Conservation (phyloP, 1,284 basidiomycete species). For the Neonothopanus nambi region DNA sequence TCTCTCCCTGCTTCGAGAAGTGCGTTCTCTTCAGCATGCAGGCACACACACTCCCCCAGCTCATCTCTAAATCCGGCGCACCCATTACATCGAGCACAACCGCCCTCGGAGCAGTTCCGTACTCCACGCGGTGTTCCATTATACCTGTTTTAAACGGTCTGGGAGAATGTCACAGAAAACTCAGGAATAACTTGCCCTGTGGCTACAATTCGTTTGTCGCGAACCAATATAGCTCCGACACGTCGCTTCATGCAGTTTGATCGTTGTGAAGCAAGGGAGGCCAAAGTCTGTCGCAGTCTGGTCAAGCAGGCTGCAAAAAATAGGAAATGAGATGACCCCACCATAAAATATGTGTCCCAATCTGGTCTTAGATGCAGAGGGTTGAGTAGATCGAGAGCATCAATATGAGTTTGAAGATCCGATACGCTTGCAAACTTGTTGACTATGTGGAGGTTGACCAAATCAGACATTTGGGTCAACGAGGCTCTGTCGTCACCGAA, state of each 20-base stretch:
- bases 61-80: constrained; percentile 49
- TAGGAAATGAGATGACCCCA: constrained; percentile 32
- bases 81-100: constrained; percentile 81
- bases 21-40: constrained; percentile 99
- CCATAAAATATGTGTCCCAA: constrained; percentile 98
- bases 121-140: constrained; percentile 95
- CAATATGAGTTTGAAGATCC: constrained; percentile 65
- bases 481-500: constrained; percentile 44
- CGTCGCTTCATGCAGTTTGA: constrained; percentile 99
- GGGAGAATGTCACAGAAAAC: constrained; percentile 3
- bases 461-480: constrained; percentile 44
- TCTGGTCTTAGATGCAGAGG: constrained; percentile 77
- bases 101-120: constrained; percentile 87
- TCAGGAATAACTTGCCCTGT: constrained; percentile 66
- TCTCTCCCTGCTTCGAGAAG: constrained; percentile 91
- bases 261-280: constrained; percentile 82
- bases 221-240: constrained; percentile 90
- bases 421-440: constrained; percentile 67
- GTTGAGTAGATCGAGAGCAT: constrained; percentile 68
- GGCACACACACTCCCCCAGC: constrained; percentile 87
- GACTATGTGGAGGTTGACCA: constrained; percentile 66
- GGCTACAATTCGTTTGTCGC: constrained; percentile 86
- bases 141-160: constrained; percentile 57
- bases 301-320: not conserved
- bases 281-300: constrained; percentile 61